phyloP scores from a whole-genome alignment of 768 basidiomycete species.

The Tricholoma hemisulphureum region DNA sequence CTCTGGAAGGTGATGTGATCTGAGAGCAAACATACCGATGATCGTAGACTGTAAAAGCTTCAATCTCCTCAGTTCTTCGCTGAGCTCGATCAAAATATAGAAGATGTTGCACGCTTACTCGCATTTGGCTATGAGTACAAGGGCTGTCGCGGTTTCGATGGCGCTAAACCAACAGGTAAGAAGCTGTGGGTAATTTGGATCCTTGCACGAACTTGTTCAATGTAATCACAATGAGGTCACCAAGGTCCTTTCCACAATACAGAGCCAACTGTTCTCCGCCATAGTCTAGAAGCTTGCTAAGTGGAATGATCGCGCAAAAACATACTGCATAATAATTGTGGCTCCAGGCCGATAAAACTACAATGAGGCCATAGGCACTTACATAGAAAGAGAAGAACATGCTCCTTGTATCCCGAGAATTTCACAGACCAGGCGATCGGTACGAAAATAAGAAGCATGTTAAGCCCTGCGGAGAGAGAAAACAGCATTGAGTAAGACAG shows the following conservation, averaged over 20 bases:
- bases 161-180: constrained; percentile 30
- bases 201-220: constrained; percentile 43
- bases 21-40: constrained; percentile 40
- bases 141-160: constrained; percentile 49
- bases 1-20: background rate
- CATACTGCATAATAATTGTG: constrained; percentile 32
- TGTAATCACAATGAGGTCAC: constrained; percentile 50
- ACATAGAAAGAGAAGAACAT: constrained; percentile 26
- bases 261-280: constrained; percentile 50
- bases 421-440: constrained; percentile 45
- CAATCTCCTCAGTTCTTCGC: constrained; percentile 32
- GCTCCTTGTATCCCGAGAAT: constrained; percentile 18
- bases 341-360: background rate
- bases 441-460: constrained; percentile 38
- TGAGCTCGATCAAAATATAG: background rate
- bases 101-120: constrained; percentile 34
- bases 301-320: constrained; percentile 49
- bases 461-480: constrained; percentile 31
- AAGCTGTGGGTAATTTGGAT: background rate
- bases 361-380: constrained; percentile 15
- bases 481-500: background rate
- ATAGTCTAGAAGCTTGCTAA: constrained; percentile 50
- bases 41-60: constrained; percentile 68
- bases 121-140: constrained; percentile 46
- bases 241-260: constrained; percentile 49